phyloP scores from a whole-genome alignment of 192 early-diverging fungal genomes.

The Thamnidium elegans region DNA sequence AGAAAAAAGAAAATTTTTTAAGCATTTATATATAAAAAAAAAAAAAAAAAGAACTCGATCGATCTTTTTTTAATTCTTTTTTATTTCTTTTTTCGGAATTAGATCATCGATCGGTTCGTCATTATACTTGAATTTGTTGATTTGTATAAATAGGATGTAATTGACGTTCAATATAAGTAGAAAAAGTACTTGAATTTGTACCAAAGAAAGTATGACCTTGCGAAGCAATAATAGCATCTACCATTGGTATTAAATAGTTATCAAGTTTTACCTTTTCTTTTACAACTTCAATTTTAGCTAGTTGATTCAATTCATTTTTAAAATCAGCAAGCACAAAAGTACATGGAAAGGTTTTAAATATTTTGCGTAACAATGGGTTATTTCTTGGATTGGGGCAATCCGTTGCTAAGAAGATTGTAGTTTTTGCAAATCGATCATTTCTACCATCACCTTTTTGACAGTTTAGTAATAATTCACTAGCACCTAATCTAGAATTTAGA shows the following conservation, averaged over 20 bases:
- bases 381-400: constrained; percentile 44
- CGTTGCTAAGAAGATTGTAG: constrained; percentile 53
- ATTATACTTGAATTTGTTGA: constrained; percentile 22
- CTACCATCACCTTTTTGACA: constrained; percentile 9
- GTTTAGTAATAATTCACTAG: not conserved
- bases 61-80: constrained; percentile 16
- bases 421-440: constrained; percentile 21
- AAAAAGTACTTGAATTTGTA: constrained; percentile 48
- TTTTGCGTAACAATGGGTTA: constrained; percentile 46
- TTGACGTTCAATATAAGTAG: constrained; percentile 42
- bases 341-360: constrained; percentile 50
- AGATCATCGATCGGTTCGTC: constrained; percentile 5
- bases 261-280: constrained; percentile 45
- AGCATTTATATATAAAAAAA: constrained; percentile 7
- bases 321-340: constrained; percentile 50
- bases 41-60: constrained; percentile 5
- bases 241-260: constrained; percentile 51
- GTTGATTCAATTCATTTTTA: constrained; percentile 31
- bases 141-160: constrained; percentile 35
- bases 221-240: constrained; percentile 51
- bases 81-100: not conserved
- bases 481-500: constrained; percentile 6
- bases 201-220: constrained; percentile 51
- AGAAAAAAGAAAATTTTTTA: too few relatives aligned
- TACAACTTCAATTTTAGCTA: constrained; percentile 26